Conservation (phyloP, 176 grass and related monocot species). For the Oryza officinalis region DNA sequence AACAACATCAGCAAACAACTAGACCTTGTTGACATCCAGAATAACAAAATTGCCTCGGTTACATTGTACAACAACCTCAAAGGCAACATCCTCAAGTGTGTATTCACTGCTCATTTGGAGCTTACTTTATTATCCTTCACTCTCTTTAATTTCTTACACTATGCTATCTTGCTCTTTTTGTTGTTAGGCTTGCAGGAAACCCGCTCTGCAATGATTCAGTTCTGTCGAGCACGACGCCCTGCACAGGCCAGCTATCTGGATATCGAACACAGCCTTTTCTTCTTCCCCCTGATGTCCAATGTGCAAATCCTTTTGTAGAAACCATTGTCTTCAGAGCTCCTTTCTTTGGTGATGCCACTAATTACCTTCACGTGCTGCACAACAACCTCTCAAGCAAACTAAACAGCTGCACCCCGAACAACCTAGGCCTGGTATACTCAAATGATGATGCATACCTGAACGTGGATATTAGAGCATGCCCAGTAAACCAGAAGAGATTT, state of each 20-base stretch:
- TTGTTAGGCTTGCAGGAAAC: slow-evolving; percentile 51
- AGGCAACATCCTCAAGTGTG: too few species aligned
- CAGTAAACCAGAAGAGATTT: slow-evolving; percentile 46
- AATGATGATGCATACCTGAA: slow-evolving; percentile 22
- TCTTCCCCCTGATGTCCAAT: neutral
- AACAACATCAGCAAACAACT: slow-evolving; percentile 31
- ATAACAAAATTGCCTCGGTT: slow-evolving; percentile 56
- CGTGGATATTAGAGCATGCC: slow-evolving; percentile 52
- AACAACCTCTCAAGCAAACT: slow-evolving; percentile 1
- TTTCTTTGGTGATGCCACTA: slow-evolving; percentile 28
- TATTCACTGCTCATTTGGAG: too few species aligned
- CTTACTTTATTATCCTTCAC: too few species aligned
- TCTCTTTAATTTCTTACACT: too few species aligned
- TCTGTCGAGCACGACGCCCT: slow-evolving; percentile 41
- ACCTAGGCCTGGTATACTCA: slow-evolving; percentile 12
- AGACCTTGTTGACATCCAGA: slow-evolving; percentile 45
- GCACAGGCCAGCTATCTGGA: slow-evolving; percentile 27
- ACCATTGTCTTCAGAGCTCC: slow-evolving; percentile 65
- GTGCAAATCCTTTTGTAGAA: slow-evolving; percentile 64
- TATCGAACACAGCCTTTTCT: neutral
- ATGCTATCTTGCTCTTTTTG: too few species aligned
- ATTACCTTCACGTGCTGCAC: neutral
- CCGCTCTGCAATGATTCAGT: slow-evolving; percentile 47
- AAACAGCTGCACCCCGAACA: slow-evolving; percentile 1
- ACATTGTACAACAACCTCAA: slow-evolving; percentile 33